Base-by-base conservation (phyloP, 2,329 filamentous ascomycete species). In the Chaetomiaceae sp. region DNA sequence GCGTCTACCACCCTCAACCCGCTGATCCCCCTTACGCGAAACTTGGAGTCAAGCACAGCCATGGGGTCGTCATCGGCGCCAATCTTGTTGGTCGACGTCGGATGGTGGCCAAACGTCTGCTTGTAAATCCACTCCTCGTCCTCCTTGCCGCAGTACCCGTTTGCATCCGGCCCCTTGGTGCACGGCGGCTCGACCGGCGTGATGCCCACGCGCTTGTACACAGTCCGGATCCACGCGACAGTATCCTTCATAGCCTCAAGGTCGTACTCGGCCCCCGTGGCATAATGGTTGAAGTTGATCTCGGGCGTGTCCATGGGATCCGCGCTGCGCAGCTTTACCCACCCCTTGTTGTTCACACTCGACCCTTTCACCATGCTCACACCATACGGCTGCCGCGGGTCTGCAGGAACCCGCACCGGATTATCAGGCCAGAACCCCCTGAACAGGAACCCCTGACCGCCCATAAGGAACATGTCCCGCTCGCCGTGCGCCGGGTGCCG, bases 1-100 rank as follows among this genome's bases (percentile, higher is more conserved):
- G 50, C 82, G 68, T 86, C 83, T 0, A 86, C 82, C 3, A 85
- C 82, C 17, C 83, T 70, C 43, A 86, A 65, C 0, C 77, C 76
- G 0, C 71, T 65, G 0, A 82, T 75, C 0, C 81, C 81, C 11
- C 76, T 68, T 1, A 86, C 82, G 12, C 74, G 71, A 63, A 85
- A 83, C 48, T 78, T 71, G 0, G 69, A 72, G 64, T 85, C 80
- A 34, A 85, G 63, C 3, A 85, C 81, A 1, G 80, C 81, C 63
- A 74, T 75, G 2, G 70, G 65, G 60, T 86, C 81, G 8, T 70
- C 70, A 20, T 79, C 76, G 1, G 71, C 68, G 2, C 82, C 81
- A 54, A 85, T 84, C 1, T 76, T 71, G 43, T 73, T 77, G 0
- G 80, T 82, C 56, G 78, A 78, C 0, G 73, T 77, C 3, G 79